Evolutionary conservation across 805 yeast genomes (phyloP).

Genomic region (Lachancea waltii): DNA sequence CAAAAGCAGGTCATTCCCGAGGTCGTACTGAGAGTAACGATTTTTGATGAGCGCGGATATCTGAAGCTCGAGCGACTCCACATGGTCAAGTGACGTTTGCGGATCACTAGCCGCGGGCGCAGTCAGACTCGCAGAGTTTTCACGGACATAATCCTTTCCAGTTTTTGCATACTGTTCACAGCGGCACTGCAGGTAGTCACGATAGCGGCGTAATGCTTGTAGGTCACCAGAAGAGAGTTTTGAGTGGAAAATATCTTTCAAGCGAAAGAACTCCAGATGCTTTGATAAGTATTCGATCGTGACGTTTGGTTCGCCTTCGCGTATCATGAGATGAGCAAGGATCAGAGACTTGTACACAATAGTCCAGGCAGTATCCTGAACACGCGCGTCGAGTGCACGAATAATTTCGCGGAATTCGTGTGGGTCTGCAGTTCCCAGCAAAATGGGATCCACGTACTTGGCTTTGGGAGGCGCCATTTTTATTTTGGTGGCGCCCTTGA

Average conservation of each 20-base stretch:
- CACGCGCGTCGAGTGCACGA: conserved; percentile 52
- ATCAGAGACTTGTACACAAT: conserved; percentile 80
- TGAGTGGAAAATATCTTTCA: conserved; percentile 31
- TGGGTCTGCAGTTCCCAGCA: conserved; percentile 39
- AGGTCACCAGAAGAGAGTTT: conserved; percentile 40
- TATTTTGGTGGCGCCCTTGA: conserved; percentile 69
- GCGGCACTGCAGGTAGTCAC: conserved; percentile 61
- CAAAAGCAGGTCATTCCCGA: conserved; percentile 75
- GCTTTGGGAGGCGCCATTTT: conserved; percentile 97
- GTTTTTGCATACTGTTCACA: conserved; percentile 63
- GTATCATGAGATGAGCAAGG: conserved; percentile 81
- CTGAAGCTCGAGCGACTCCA: conserved; percentile 78
- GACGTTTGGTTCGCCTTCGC: conserved; percentile 83
- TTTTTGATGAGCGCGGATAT: conserved; percentile 70
- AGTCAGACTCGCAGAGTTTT: conserved; percentile 48
- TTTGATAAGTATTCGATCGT: conserved; percentile 53
- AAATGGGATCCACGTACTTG: conserved; percentile 89
- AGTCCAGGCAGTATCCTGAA: conserved; percentile 84
- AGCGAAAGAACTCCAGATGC: conserved; percentile 46
- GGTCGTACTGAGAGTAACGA: conserved; percentile 69
- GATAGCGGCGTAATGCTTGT: conserved; percentile 55
- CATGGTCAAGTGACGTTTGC: conserved; percentile 73
- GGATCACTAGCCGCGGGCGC: conserved; percentile 58
- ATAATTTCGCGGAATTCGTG: conserved; percentile 60
- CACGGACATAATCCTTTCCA: conserved; percentile 71